Base-by-base conservation (phyloP, 495 filamentous ascomycete species). In the Lasiosphaeriaceae sp. region DNA sequence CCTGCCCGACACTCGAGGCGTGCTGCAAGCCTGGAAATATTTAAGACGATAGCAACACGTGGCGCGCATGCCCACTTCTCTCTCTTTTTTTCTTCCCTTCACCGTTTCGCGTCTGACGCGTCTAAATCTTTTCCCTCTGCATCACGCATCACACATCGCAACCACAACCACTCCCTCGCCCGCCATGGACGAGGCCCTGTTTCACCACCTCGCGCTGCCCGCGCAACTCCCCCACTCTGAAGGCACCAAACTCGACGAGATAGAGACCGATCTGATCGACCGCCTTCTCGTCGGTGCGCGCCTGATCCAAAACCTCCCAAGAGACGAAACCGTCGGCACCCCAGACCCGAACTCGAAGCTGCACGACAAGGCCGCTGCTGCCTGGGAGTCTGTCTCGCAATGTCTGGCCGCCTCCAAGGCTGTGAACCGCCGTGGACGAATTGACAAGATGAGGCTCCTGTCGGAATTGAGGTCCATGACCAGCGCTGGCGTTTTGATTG, bases 161-260 rank as follows among this genome's bases (percentile, higher is more conserved):
- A n/a, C n/a, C n/a, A n/a, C n/a, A n/a, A n/a, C n/a, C n/a, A n/a
- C n/a, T n/a, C n/a, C n/a, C n/a, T n/a, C n/a, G n/a, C n/a, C n/a
- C 34, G 7, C 21, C 50, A 56, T 61, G 49, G 55, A 61, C 11
- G 31, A 55, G 20, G 24, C 55, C n/a, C 29, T 74, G 2, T 67
- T 67, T 56, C 55, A 79, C 51, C 80, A 80, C 55, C 50, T 83
- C 3, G 74, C 70, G 1, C 65, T 82, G 7, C 78, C 79, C n/a
- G 69, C 72, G 7, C 60, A 70, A 45, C 63, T 83, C 1, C 80
- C 81, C 0, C 72, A 72, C 17, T 39, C 55, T 3, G 70, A 73
- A 20, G 80, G 82, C 54, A 19, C 14, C 17, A n/a, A n/a, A n/a
- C 48, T 76, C 26, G 70, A 71, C 16, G 47, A 64, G 0, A 53